Conservation (phyloP, 2,329 filamentous ascomycete genomes). For the Pyrenophora graminea region DNA sequence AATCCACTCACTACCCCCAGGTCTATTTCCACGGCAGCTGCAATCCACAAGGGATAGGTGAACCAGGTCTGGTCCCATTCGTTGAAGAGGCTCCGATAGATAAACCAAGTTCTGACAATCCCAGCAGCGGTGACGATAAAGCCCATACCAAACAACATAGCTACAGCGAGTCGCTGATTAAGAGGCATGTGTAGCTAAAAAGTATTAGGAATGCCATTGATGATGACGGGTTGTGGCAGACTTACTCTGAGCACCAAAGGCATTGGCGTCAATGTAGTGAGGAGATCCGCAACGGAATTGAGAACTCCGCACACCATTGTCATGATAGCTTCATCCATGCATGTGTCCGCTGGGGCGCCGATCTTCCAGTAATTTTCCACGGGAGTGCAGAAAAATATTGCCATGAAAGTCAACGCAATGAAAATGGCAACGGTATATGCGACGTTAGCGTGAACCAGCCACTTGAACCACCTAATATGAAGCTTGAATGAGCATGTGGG, state of each 20-base stretch:
- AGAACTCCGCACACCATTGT: constrained; percentile 50
- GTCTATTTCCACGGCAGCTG: constrained; percentile 53
- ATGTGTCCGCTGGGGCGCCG: constrained; percentile 37
- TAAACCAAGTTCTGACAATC: constrained; percentile 50
- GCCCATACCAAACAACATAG: constrained; percentile 48
- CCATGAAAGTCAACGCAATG: constrained; percentile 42
- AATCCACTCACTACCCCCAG: constrained; percentile 49
- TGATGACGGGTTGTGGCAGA: background rate
- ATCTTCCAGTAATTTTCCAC: constrained; percentile 50
- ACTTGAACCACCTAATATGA: constrained; percentile 39
- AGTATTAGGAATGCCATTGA: background rate
- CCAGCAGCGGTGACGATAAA: constrained; percentile 51
- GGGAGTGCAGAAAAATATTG: constrained; percentile 50
- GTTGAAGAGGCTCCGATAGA: constrained; percentile 48
- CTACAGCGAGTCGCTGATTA: constrained; percentile 47
- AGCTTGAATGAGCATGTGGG: background rate
- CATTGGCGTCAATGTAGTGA: constrained; percentile 50
- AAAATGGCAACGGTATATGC: constrained; percentile 45
- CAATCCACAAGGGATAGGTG: constrained; percentile 54
- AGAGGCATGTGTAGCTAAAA: constrained; percentile 48
- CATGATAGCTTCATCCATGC: constrained; percentile 48
- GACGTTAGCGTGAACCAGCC: constrained; percentile 47
- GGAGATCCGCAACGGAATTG: constrained; percentile 50
- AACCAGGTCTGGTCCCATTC: constrained; percentile 53
- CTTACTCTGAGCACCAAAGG: constrained; percentile 48